phyloP scores from a whole-genome alignment of 2,329 filamentous ascomycete genomes.

The Talaromyces islandicus region DNA sequence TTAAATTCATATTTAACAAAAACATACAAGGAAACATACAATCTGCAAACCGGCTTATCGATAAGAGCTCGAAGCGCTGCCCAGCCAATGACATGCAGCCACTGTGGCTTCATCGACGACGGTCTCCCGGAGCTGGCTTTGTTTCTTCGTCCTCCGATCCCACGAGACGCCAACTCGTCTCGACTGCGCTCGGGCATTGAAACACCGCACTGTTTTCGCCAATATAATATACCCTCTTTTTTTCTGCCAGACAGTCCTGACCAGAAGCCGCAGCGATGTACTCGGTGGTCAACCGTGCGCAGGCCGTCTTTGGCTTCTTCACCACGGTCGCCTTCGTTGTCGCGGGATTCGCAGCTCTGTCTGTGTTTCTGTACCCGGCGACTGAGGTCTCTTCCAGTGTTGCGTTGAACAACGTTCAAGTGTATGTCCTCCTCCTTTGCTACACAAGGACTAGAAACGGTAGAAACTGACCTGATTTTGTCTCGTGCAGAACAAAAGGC shows the following conservation, averaged over 20 bases:
- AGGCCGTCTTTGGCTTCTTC: slow-evolving; percentile 97
- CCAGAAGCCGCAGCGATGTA: slow-evolving; percentile 57
- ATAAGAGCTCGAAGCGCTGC: background rate
- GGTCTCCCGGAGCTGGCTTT: background rate
- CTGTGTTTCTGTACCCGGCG: slow-evolving; percentile 59
- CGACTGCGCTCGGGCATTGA: background rate
- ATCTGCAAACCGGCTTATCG: background rate
- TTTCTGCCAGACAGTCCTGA: background rate
- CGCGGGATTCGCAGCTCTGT: slow-evolving; percentile 71
- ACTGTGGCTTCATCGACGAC: slow-evolving; percentile 3
- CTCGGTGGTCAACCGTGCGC: slow-evolving; percentile 73
- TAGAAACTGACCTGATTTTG: background rate
- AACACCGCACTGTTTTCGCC: background rate
- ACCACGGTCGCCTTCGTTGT: slow-evolving; percentile 85
- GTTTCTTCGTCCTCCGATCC: background rate
- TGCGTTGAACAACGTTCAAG: slow-evolving; percentile 62
- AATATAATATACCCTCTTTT: background rate
- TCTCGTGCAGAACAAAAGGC: slow-evolving; percentile 65
- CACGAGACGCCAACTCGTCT: background rate
- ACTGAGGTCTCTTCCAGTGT: slow-evolving; percentile 48
- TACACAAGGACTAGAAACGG: background rate
- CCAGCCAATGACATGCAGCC: slow-evolving; percentile 2
- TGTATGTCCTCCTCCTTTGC: slow-evolving; percentile 53
- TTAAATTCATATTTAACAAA: background rate
- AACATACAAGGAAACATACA: background rate